Evolutionary conservation across 2,329 filamentous ascomycete genomes (phyloP).

Genomic region (Alternaria brassicae): DNA sequence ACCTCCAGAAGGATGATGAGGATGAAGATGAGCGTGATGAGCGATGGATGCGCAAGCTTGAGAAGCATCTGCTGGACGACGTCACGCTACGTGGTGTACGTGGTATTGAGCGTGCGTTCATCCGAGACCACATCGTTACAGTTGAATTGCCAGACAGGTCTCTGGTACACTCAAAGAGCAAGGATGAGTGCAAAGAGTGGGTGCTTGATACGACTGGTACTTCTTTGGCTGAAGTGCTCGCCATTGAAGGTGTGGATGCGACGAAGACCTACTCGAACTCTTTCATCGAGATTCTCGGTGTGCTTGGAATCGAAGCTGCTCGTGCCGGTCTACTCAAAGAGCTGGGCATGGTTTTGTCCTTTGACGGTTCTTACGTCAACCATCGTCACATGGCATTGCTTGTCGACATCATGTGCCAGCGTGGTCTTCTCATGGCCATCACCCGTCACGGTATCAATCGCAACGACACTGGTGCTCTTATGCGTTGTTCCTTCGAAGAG

Average conservation of each 20-base stretch:
- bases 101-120: constrained; percentile 89
- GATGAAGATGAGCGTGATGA: constrained; percentile 79
- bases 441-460: constrained; percentile 99
- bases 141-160: constrained; percentile 75
- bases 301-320: constrained; percentile 95
- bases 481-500: constrained; percentile 99
- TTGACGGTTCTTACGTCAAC: constrained; percentile 99
- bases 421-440: constrained; percentile 92
- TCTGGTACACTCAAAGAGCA: constrained; percentile 75
- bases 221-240: constrained; percentile 80
- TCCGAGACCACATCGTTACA: constrained; percentile 63
- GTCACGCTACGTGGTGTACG: constrained; percentile 89
- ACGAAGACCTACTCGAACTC: constrained; percentile 92
- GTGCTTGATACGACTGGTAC: constrained; percentile 95
- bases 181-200: constrained; percentile 85
- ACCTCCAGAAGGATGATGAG: constrained; percentile 71
- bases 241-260: constrained; percentile 86
- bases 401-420: constrained; percentile 97
- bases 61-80: constrained; percentile 89
- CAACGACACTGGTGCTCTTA: constrained; percentile 94
- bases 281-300: constrained; percentile 90
- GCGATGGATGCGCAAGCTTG: constrained; percentile 80
- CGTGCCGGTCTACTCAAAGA: constrained; percentile 86
- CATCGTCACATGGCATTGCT: constrained; percentile 95
- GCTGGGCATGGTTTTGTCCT: constrained; percentile 89